Evolutionary conservation across 495 filamentous ascomycete genomes (phyloP).

Genomic region (Penicillium antarcticum): DNA sequence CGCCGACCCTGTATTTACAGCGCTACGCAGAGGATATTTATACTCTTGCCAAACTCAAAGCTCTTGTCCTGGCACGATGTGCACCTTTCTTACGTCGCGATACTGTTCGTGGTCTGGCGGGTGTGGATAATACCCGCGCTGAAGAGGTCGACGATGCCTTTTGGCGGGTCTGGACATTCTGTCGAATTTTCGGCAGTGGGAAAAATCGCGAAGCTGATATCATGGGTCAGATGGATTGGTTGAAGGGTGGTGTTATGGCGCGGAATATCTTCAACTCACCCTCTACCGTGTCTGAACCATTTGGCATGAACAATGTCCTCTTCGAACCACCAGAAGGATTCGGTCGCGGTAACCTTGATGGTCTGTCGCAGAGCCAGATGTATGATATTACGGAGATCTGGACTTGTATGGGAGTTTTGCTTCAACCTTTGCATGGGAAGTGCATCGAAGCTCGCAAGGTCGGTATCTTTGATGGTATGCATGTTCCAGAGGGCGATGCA

Average conservation of each 20-base stretch:
- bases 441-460: constrained; percentile 51
- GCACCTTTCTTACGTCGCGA: constrained; percentile 55
- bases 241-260: constrained; percentile 55
- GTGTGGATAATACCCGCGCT: constrained; percentile 44
- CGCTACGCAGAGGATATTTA: constrained; percentile 56
- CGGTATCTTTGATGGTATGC: constrained; percentile 53
- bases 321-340: constrained; percentile 58
- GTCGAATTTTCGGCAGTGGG: constrained; percentile 59
- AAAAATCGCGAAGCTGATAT: constrained; percentile 61
- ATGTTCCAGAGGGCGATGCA: constrained; percentile 44
- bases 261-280: constrained; percentile 29
- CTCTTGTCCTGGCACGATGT: constrained; percentile 57
- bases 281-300: constrained; percentile 41
- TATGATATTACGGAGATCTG: constrained; percentile 68
- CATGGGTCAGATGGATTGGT: constrained; percentile 63
- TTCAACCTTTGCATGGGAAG: constrained; percentile 57
- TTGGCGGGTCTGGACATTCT: constrained; percentile 71
- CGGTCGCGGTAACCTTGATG: constrained; percentile 54
- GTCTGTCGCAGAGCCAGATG: constrained; percentile 53
- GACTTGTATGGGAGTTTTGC: constrained; percentile 57
- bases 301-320: constrained; percentile 50
- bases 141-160: constrained; percentile 62
- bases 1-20: constrained; percentile 52
- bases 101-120: constrained; percentile 54
- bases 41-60: constrained; percentile 57